Evolutionary conservation across 1,284 basidiomycete species (phyloP), one percentile per base, ranked within the genome.

Genomic region (Ustilago curta): DNA sequence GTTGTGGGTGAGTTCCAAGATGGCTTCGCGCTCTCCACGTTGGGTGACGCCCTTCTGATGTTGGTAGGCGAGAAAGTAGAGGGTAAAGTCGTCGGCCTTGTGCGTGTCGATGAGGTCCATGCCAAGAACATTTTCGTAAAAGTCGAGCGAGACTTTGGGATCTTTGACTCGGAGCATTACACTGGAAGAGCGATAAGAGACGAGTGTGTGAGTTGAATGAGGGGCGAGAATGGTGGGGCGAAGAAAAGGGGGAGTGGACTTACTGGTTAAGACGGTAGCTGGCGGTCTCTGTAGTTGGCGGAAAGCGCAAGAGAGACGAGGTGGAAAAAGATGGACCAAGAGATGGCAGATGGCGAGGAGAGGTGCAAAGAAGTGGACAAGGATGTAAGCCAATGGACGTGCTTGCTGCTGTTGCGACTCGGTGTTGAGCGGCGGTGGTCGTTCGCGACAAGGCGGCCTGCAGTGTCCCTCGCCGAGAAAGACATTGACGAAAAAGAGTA

Each of bases 101-200:
- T 81, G 75, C 44, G 61, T 78, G 64, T 88, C 88, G 58, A 93
- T 87, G 53, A 93, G 87, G 52, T 95, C 91, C 94, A 97, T 96
- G 73, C 95, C 95, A 48, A 97, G 88, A 57, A 90, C 85, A 45
- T 84, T 65, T 51, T 78, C 54, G 76, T 84, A 84, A 39, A 84
- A 84, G 47, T 81, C 65, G 45, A 84, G 72, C 45, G 78, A 80
- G 45, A 52, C 54, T 50, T 94, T 90, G 18, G 93, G 92, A 85
- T 97, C 94, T 87, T 92, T 94, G 85, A 96, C 89, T 76, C 95
- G 90, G 82, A 95, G 86, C 93, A 94, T 94, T 32, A 92, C 93
- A 87, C 95, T 80, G 55, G n/a, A 0, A 14, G 21, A 14, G 18
- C 11, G 6, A 27, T 5, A 51, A 48, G 29, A 43, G 25, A 25